Percentiles rank a stretch among this genome's conserved stretches.
Evolutionary conservation across 192 early-diverging fungal species (phyloP).

Genomic region (Rhizophlyctis rosea): DNA sequence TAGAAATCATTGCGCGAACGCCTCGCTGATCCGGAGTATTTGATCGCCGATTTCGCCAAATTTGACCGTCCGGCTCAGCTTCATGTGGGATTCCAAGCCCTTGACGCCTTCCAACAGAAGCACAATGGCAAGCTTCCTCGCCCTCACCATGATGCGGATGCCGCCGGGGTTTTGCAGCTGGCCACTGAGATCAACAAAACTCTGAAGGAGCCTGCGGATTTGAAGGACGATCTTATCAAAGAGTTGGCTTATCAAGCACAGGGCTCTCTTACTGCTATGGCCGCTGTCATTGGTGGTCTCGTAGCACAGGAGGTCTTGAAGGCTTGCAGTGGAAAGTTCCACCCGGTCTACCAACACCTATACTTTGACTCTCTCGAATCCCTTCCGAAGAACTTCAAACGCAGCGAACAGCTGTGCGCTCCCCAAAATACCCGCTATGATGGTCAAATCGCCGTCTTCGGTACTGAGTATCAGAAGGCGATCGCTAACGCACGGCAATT

Average conservation of each 20-base stretch:
- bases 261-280: slow-evolving; percentile 93
- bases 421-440: slow-evolving; percentile 91
- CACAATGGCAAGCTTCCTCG: slow-evolving; percentile 69
- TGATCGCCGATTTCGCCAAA: slow-evolving; percentile 95
- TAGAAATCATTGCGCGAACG: slow-evolving; percentile 72
- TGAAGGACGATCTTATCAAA: slow-evolving; percentile 84
- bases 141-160: slow-evolving; percentile 83
- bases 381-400: slow-evolving; percentile 64
- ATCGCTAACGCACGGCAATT: slow-evolving; percentile 87
- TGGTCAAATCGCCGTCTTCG: slow-evolving; percentile 94
- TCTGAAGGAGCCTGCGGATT: slow-evolving; percentile 59
- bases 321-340: slow-evolving; percentile 96
- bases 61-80: slow-evolving; percentile 94
- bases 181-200: slow-evolving; percentile 69
- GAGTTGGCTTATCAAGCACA: slow-evolving; percentile 83
- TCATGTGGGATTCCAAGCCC: slow-evolving; percentile 90
- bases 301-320: slow-evolving; percentile 98
- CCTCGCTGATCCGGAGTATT: slow-evolving; percentile 73
- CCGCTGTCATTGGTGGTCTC: slow-evolving; percentile 92
- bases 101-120: slow-evolving; percentile 71
- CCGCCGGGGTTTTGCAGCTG: slow-evolving; percentile 68
- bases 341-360: slow-evolving; percentile 85
- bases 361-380: slow-evolving; percentile 98
- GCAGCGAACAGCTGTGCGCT: slow-evolving; percentile 71
- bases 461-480: slow-evolving; percentile 82